These are phyloP conservation scores for Zygnema circumcarinatum DNA, from an alignment of 139 green algal genomes.

Conservation along the genomic window DNA sequence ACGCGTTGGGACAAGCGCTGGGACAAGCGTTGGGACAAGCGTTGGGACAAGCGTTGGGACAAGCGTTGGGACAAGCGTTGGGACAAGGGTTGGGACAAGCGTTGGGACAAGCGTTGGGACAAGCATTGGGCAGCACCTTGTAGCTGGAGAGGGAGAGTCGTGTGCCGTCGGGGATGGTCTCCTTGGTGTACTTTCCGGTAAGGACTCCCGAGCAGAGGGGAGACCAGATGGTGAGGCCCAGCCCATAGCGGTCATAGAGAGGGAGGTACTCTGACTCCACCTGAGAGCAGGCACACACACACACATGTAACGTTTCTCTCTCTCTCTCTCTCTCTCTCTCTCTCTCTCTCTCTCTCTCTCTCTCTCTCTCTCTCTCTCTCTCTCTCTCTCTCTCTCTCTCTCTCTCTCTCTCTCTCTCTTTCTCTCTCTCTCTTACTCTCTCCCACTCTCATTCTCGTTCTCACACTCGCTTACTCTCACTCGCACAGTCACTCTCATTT, in stretches of 20 bases:
- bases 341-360: conserved; percentile 16
- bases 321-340: conserved; percentile 16
- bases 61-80: too few relatives aligned
- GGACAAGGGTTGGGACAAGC: too few relatives aligned
- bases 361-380: conserved; percentile 16
- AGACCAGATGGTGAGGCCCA: conserved; percentile 82
- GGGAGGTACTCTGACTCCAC: conserved; percentile 73
- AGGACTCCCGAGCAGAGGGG: conserved; percentile 82
- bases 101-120: too few relatives aligned
- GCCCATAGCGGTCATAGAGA: conserved; percentile 72
- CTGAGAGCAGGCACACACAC: neutral
- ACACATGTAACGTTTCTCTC: neutral
- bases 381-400: conserved; percentile 18
- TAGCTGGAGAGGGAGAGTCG: conserved; percentile 74
- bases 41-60: too few relatives aligned
- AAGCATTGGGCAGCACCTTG: conserved; percentile 68
- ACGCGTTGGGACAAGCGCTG: too few relatives aligned
- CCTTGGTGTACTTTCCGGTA: conserved; percentile 84
- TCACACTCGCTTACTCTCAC: too few relatives aligned
- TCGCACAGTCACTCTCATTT: too few relatives aligned
- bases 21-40: too few relatives aligned
- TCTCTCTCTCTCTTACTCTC: too few relatives aligned
- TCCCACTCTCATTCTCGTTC: too few relatives aligned
- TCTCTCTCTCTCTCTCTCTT: conserved; percentile 9
- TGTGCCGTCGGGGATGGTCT: conserved; percentile 69